Evolutionary conservation across 768 basidiomycete genomes (phyloP).

Genomic region (Leccinum uliginosum): DNA sequence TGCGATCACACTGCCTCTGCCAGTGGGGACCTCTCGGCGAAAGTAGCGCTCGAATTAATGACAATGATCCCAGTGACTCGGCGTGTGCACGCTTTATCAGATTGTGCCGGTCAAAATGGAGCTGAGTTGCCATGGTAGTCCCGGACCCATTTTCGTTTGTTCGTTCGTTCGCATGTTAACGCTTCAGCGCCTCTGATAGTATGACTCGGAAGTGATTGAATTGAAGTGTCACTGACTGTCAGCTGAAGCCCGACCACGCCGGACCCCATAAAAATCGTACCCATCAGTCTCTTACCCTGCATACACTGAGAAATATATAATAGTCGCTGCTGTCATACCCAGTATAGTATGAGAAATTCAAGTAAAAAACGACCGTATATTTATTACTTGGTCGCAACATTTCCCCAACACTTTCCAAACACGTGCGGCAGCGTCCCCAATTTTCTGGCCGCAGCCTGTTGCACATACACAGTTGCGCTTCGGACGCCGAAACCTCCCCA

Average conservation of each 20-base stretch:
- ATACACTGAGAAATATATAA: no score
- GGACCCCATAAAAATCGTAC: not conserved
- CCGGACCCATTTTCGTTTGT: not conserved
- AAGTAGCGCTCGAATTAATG: no score
- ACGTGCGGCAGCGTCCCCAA: not conserved
- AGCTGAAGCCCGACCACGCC: not conserved
- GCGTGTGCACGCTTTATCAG: not conserved
- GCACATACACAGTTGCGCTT: not conserved
- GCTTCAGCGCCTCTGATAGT: no score
- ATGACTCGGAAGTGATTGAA: not conserved
- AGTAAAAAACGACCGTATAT: not conserved
- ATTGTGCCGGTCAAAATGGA: not conserved
- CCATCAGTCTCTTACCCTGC: not conserved
- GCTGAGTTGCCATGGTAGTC: not conserved
- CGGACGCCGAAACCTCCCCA: not conserved
- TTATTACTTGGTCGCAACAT: not conserved
- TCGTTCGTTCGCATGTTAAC: no score
- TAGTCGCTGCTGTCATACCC: no score
- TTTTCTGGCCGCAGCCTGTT: not conserved
- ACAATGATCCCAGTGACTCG: no score
- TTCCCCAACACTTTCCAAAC: constrained; percentile 19
- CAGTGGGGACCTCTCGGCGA: no score
- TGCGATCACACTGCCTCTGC: no score
- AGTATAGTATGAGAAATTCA: no score
- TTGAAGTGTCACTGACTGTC: not conserved